A percentile compares a stretch with the other conserved stretches of the same genome.
These are phyloP conservation scores for Dissophora ornata DNA, from an alignment of 192 early-diverging fungal genomes.

Conservation along the genomic window DNA sequence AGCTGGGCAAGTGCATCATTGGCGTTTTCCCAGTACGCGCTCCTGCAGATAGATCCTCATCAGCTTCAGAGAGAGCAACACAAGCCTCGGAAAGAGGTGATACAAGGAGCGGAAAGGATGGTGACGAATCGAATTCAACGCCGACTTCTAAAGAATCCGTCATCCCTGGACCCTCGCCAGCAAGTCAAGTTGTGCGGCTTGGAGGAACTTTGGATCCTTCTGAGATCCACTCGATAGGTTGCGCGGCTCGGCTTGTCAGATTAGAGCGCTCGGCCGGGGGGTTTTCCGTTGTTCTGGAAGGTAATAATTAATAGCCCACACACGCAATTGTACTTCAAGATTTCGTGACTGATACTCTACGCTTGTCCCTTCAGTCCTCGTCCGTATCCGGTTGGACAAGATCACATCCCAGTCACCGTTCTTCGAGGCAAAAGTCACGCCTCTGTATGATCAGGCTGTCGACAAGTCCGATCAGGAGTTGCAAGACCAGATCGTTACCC, in stretches of 20 bases:
- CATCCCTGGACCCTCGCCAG: slow-evolving; percentile 6
- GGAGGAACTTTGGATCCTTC: slow-evolving; percentile 12
- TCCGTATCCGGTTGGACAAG: slow-evolving; percentile 67
- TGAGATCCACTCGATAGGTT: slow-evolving; percentile 59
- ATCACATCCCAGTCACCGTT: slow-evolving; percentile 59
- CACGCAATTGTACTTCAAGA: no score
- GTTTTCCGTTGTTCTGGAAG: slow-evolving; percentile 76
- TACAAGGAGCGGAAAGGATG: slow-evolving; percentile 1
- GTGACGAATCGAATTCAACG: no score
- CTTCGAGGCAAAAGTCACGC: slow-evolving; percentile 64
- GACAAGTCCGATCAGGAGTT: slow-evolving; percentile 67
- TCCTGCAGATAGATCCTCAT: not conserved
- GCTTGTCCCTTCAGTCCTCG: slow-evolving; percentile 56
- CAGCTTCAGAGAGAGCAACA: not conserved
- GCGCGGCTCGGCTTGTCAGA: slow-evolving; percentile 62
- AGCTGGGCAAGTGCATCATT: slow-evolving; percentile 53
- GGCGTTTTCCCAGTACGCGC: slow-evolving; percentile 55
- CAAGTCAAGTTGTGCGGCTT: slow-evolving; percentile 12
- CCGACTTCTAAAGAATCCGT: slow-evolving; percentile 4
- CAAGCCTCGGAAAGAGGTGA: not conserved
- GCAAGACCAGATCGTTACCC: slow-evolving; percentile 60
- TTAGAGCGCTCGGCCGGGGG: slow-evolving; percentile 67
- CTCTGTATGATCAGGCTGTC: slow-evolving; percentile 55
- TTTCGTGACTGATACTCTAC: not conserved
- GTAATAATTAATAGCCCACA: no score